phyloP scores from a whole-genome alignment of 2,329 filamentous ascomycete genomes.

The Arachnopeziza araneosa region DNA sequence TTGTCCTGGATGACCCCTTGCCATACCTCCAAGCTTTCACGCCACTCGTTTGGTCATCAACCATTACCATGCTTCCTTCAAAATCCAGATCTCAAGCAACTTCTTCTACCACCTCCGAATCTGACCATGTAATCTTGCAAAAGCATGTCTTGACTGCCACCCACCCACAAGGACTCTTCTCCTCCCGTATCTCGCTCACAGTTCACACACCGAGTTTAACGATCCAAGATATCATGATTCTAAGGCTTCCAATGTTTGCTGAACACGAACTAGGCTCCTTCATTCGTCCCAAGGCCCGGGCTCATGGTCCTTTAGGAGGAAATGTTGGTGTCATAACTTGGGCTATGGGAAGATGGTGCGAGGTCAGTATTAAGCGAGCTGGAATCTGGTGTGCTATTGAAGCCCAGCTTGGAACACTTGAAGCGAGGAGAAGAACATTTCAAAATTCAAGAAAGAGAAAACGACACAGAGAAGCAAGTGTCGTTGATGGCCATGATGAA shows the following conservation, averaged over 20 bases:
- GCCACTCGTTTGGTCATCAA: conserved; percentile 56
- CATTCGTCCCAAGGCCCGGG: conserved; percentile 27
- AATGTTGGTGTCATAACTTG: conserved; percentile 58
- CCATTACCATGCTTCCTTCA: conserved; percentile 41
- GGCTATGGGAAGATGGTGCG: conserved; percentile 65
- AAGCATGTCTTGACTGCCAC: conserved; percentile 48
- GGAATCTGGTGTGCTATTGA: conserved; percentile 56
- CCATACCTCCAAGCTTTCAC: conserved; percentile 69
- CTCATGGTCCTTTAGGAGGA: conserved; percentile 41
- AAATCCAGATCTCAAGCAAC: conserved; percentile 12
- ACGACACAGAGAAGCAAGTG: conserved; percentile 13
- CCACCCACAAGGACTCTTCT: conserved; percentile 49
- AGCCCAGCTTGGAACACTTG: conserved; percentile 37
- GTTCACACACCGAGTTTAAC: conserved; percentile 49
- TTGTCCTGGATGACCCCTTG: conserved; percentile 59
- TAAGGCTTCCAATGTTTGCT: conserved; percentile 52
- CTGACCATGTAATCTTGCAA: conserved; percentile 36
- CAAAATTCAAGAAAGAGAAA: conserved; percentile 18
- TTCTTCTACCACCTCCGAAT: conserved; percentile 7
- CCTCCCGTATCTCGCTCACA: conserved; percentile 50
- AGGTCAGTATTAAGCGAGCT: conserved; percentile 54
- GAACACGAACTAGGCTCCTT: conserved; percentile 52
- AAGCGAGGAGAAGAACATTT: conserved; percentile 20
- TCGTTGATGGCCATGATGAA: conserved; percentile 23
- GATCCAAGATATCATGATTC: conserved; percentile 48